Percentiles rank a stretch among this genome's conserved stretches.
Evolutionary conservation across 768 basidiomycete species (phyloP).

Genomic region (Cantharellus anzutake): DNA sequence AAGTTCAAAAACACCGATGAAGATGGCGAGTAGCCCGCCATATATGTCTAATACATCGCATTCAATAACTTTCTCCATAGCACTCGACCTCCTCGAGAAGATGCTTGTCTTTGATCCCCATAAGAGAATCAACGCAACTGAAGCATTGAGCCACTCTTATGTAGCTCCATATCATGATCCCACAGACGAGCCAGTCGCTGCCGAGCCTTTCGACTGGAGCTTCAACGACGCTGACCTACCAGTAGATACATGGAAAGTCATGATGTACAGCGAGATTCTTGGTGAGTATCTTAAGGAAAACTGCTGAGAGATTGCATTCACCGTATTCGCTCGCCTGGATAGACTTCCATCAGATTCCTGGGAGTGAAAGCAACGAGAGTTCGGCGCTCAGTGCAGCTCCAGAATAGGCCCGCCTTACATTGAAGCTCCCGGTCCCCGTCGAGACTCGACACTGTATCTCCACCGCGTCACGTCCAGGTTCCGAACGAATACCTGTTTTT

Average conservation of each 20-base stretch:
- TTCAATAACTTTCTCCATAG: slow-evolving; percentile 20
- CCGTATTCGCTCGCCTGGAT: too few species aligned
- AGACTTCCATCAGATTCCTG: too few species aligned
- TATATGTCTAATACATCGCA: slow-evolving; percentile 6
- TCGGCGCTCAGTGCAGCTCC: too few species aligned
- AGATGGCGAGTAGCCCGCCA: slow-evolving; percentile 41
- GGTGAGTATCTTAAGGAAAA: slow-evolving; percentile 29
- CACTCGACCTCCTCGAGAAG: slow-evolving; percentile 88
- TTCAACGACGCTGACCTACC: slow-evolving; percentile 99
- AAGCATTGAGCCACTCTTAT: slow-evolving; percentile 83
- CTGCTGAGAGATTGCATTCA: too few species aligned
- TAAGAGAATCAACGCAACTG: slow-evolving; percentile 86
- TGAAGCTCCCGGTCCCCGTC: too few species aligned
- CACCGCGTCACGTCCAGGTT: too few species aligned
- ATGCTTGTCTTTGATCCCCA: slow-evolving; percentile 99
- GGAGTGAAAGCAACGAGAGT: too few species aligned
- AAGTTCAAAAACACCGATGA: slow-evolving; percentile 75
- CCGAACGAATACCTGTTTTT: too few species aligned
- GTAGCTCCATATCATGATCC: slow-evolving; percentile 97
- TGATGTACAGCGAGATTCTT: slow-evolving; percentile 99
- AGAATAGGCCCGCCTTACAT: too few species aligned
- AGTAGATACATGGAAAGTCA: slow-evolving; percentile 98
- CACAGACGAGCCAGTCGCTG: slow-evolving; percentile 87
- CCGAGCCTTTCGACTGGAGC: slow-evolving; percentile 94
- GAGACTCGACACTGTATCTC: too few species aligned